Evolutionary conservation across 176 grass and related monocot species (phyloP).

Genomic region (Saccharum officinarum): DNA sequence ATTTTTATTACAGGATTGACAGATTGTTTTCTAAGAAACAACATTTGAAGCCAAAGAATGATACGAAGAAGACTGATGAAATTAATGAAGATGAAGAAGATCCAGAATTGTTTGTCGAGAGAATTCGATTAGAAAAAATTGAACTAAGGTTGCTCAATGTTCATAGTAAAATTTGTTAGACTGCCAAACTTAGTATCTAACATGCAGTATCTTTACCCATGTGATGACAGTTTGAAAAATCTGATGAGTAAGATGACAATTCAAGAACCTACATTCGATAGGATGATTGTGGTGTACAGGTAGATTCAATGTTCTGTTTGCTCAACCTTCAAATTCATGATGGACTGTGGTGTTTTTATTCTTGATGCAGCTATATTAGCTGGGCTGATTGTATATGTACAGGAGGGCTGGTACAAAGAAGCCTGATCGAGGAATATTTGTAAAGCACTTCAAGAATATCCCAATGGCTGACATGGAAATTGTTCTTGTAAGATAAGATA

Average conservation of each 20-base stretch:
- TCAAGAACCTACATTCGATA: conserved; percentile 94
- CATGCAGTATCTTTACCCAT: conserved; percentile 9
- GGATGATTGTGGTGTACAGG: conserved; percentile 96
- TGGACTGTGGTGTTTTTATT: not conserved
- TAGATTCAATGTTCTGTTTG: conserved; percentile 38
- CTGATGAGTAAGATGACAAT: conserved; percentile 74
- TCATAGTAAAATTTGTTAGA: not conserved
- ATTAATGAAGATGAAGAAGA: conserved; percentile 52
- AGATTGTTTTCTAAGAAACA: conserved; percentile 55
- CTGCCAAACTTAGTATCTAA: conserved; percentile 19
- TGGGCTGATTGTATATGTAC: conserved; percentile 40
- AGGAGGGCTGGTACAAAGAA: conserved; percentile 68
- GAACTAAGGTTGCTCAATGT: conserved; percentile 54
- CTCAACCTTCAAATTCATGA: conserved; percentile 35
- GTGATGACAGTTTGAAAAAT: conserved; percentile 61
- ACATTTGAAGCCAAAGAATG: conserved; percentile 30
- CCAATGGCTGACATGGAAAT: conserved; percentile 96
- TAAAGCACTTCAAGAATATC: conserved; percentile 92
- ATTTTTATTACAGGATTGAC: conserved; percentile 47
- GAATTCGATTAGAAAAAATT: conserved; percentile 70
- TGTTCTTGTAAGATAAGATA: conserved; percentile 86
- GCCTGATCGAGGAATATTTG: conserved; percentile 71
- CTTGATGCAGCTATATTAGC: conserved; percentile 19
- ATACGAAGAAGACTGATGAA: conserved; percentile 66
- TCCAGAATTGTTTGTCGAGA: conserved; percentile 62